Evolutionary conservation across 345 rosid species (phyloP), one percentile per base, ranked within the genome.

Genomic region (Sonneratia alba): DNA sequence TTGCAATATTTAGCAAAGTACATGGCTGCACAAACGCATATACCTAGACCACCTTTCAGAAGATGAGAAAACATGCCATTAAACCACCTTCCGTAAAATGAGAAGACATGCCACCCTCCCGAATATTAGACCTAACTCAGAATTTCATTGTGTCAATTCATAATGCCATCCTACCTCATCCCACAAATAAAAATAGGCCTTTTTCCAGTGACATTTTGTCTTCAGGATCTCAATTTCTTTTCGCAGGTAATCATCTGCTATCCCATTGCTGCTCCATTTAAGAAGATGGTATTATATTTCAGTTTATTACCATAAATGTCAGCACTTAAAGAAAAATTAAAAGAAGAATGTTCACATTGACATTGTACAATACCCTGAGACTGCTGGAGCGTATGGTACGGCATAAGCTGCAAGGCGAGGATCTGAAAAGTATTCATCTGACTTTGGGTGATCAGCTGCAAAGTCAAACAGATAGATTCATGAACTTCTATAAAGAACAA

Each of bases 121-220:
- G 6, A 12, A 56, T 53, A 56, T 56, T 7, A 62, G 14, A 27
- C 32, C 32, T 32, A 27, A 62, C 37, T 2, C 66, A 62, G 12
- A n/a, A 22, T 22, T 56, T 0, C 21, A 62, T 27, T 12, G 37
- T 19, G 62, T 4, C 19, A 56, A 5, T 36, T n/a, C 7, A 70
- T 36, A 36, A 53, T 2, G 24, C 14, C 45, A 45, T 56, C 71
- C 42, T 82, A 90, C 97, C 97, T 94, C 99, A 83, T 92, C 99
- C 97, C 97, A 94, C 66, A 92, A 77, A 82, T 94, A 94, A 82
- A 94, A 90, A 78, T 91, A 94, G 72, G 97, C 97, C 77, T 94
- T 94, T 75, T 90, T 91, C 99, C 99, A 94, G 79, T 92, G 97
- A 75, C 85, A 27, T 81, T 91, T 91, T 74, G 89, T 86, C 84